phyloP scores from a whole-genome alignment of 495 filamentous ascomycete species.

The Hypoxylon fuscum region DNA sequence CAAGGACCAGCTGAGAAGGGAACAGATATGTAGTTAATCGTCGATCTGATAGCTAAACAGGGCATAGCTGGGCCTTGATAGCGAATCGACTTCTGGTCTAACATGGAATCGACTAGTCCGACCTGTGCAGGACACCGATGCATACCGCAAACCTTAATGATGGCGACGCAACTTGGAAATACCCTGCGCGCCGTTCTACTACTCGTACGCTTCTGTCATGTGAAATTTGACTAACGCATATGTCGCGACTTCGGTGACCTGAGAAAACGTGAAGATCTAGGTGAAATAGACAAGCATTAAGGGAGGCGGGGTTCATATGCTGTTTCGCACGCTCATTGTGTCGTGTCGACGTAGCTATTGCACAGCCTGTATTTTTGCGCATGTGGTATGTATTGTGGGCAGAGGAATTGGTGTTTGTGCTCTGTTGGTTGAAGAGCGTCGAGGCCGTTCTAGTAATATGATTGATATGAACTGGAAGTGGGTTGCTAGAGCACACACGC shows the following conservation, averaged over 20 bases:
- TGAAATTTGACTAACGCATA: conserved; percentile 29
- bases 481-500: no score
- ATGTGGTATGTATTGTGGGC: no score
- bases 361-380: no score
- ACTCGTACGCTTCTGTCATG: conserved; percentile 14
- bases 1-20: conserved; percentile 5
- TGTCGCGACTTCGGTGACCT: no score
- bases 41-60: conserved; percentile 10
- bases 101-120: conserved; percentile 3
- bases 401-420: no score
- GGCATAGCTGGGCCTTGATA: conserved; percentile 8
- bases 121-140: conserved; percentile 17
- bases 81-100: neutral
- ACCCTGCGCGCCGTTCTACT: conserved; percentile 13
- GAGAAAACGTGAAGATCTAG: neutral
- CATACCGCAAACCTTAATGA: conserved; percentile 27
- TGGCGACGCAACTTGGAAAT: conserved; percentile 3
- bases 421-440: no score
- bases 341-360: neutral
- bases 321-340: neutral
- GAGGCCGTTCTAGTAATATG: no score
- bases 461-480: no score
- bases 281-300: neutral
- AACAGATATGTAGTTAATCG: conserved; percentile 11
- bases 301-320: neutral